A percentile compares a stretch with the other conserved stretches of the same genome.
Conservation (phyloP, 108 stramenopile species). For the Chaetoceros tenuissimus region DNA sequence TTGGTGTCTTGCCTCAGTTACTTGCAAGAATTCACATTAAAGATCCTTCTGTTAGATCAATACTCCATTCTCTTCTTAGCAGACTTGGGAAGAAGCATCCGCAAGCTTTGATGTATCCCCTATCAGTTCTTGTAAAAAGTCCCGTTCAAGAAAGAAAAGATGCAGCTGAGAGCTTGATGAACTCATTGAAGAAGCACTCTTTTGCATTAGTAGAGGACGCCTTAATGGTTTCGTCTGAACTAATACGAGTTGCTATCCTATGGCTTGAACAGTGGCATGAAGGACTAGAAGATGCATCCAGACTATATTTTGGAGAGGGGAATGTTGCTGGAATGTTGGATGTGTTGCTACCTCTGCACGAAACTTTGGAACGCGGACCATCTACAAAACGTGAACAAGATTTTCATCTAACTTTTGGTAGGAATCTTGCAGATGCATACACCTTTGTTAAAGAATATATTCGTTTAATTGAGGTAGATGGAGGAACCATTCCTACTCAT, state of each 20-base stretch:
- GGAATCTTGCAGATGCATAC: slow-evolving; percentile 73
- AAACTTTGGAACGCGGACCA: slow-evolving; percentile 66
- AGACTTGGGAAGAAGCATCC: slow-evolving; percentile 87
- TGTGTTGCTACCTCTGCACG: slow-evolving; percentile 77
- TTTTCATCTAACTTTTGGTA: slow-evolving; percentile 74
- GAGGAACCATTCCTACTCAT: slow-evolving; percentile 47
- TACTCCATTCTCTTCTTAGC: slow-evolving; percentile 83
- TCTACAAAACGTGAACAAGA: slow-evolving; percentile 73
- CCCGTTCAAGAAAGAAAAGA: slow-evolving; percentile 77
- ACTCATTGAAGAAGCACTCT: slow-evolving; percentile 72
- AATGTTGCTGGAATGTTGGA: slow-evolving; percentile 91
- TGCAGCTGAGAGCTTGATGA: slow-evolving; percentile 89
- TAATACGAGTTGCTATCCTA: slow-evolving; percentile 98
- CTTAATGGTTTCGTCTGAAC: slow-evolving; percentile 88
- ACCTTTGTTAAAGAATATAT: slow-evolving; percentile 57
- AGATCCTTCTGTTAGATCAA: slow-evolving; percentile 55
- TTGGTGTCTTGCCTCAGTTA: slow-evolving; percentile 96
- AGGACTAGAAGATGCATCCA: slow-evolving; percentile 91
- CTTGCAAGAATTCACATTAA: slow-evolving; percentile 96
- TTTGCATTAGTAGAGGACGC: slow-evolving; percentile 90
- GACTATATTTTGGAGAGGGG: slow-evolving; percentile 90
- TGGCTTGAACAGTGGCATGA: slow-evolving; percentile 99
- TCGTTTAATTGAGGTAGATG: slow-evolving; percentile 38
- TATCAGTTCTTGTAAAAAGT: slow-evolving; percentile 90
- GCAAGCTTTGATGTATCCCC: slow-evolving; percentile 97